Percentiles rank a stretch among this genome's conserved stretches.
Conservation (phyloP, 352 stramenopile species). For the Pythium aphanidermatum region DNA sequence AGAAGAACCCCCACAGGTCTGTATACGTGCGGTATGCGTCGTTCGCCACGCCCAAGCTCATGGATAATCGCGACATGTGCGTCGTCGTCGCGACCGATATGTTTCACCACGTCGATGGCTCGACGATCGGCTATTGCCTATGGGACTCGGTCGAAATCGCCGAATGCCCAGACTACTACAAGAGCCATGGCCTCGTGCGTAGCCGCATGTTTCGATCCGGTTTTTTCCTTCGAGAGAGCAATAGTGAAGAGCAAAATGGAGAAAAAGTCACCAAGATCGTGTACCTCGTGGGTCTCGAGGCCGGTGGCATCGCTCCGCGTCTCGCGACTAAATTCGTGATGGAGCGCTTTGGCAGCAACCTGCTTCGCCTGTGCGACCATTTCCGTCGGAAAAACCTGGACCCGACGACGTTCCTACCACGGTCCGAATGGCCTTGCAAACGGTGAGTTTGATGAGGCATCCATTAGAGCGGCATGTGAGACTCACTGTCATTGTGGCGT, state of each 20-base stretch:
- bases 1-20: constrained; percentile 28
- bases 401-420: constrained; percentile 40
- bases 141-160: constrained; percentile 47
- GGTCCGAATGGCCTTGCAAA: constrained; percentile 35
- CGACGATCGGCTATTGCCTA: constrained; percentile 51
- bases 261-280: constrained; percentile 42
- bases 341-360: constrained; percentile 34
- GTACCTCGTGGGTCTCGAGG: constrained; percentile 43
- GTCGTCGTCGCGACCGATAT: constrained; percentile 29
- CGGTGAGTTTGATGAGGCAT: constrained; percentile 3
- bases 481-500: neutral
- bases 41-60: constrained; percentile 26
- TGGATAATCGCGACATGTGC: constrained; percentile 33
- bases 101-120: constrained; percentile 28
- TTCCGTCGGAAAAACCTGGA: constrained; percentile 43
- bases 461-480: neutral
- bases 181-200: constrained; percentile 18
- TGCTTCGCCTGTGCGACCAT: constrained; percentile 34
- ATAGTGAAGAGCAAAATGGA: neutral
- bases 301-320: constrained; percentile 25
- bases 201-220: constrained; percentile 45
- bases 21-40: constrained; percentile 29
- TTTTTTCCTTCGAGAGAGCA: constrained; percentile 29
- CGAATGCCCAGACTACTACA: constrained; percentile 11
- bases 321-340: constrained; percentile 34